Percentiles rank a stretch among this genome's conserved stretches.
Evolutionary conservation across 108 stramenopile genomes (phyloP).

Genomic region (Schizochytrium sp.): DNA sequence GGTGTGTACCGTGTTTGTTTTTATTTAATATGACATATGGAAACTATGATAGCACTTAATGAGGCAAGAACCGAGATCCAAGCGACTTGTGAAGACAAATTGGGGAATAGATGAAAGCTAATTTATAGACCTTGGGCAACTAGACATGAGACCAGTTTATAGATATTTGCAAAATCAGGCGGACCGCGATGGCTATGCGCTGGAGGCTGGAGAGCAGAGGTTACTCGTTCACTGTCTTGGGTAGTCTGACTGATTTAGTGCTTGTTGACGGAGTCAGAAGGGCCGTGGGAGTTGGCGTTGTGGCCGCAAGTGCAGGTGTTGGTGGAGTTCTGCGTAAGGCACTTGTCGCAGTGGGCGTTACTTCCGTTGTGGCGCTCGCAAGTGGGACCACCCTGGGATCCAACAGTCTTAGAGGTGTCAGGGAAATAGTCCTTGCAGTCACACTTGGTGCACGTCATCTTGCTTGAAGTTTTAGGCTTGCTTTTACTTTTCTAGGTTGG

Average conservation of each 20-base stretch:
- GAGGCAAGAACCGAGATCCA: too few species aligned
- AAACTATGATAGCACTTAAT: too few species aligned
- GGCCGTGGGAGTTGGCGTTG: slow-evolving; percentile 33
- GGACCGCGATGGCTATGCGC: too few species aligned
- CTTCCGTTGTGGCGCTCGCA: slow-evolving; percentile 38
- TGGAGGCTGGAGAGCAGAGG: neutral
- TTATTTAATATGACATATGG: too few species aligned
- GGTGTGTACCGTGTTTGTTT: too few species aligned
- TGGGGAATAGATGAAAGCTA: too few species aligned
- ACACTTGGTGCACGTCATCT: slow-evolving; percentile 52
- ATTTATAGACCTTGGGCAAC: too few species aligned
- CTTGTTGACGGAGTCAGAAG: neutral
- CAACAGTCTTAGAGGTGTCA: neutral
- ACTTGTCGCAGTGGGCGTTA: slow-evolving; percentile 51
- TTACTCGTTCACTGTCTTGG: neutral
- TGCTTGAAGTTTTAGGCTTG: neutral
- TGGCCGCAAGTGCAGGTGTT: slow-evolving; percentile 44
- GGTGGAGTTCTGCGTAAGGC: slow-evolving; percentile 11
- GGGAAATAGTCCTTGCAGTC: slow-evolving; percentile 44
- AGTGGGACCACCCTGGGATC: neutral
- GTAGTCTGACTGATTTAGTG: neutral
- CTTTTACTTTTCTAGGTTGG: neutral
- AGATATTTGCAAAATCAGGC: too few species aligned
- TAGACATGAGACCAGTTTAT: too few species aligned
- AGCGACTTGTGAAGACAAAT: too few species aligned